phyloP scores from a whole-genome alignment of 495 filamentous ascomycete genomes.

The Aspergillus nidulans region DNA sequence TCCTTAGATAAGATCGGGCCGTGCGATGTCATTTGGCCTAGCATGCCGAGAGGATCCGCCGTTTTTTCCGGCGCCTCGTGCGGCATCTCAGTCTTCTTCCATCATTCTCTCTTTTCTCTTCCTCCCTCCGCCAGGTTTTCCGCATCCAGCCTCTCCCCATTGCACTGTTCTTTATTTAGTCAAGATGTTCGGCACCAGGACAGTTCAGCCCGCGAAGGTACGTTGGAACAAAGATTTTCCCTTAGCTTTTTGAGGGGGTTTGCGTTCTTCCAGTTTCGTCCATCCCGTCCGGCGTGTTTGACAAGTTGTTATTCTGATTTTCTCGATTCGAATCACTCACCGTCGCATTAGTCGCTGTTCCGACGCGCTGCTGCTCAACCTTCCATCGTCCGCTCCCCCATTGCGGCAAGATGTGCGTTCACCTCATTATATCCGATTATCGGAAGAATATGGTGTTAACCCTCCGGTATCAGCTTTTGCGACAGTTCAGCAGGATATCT shows the following conservation, averaged over 20 bases:
- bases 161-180: constrained; percentile 6
- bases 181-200: constrained; percentile 31
- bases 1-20: constrained; percentile 42
- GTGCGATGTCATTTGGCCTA: constrained; percentile 12
- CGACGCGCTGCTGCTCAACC: constrained; percentile 36
- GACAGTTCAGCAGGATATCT: constrained; percentile 80
- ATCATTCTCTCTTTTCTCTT: constrained; percentile 10
- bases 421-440: background rate
- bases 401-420: constrained; percentile 42
- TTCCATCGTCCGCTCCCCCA: constrained; percentile 29
- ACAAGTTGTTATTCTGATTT: constrained; percentile 1
- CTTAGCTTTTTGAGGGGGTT: background rate
- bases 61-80: constrained; percentile 37
- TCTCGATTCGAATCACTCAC: background rate
- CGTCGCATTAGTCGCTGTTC: constrained; percentile 34
- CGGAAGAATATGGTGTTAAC: constrained; percentile 15
- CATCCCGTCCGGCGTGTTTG: constrained; percentile 13
- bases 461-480: constrained; percentile 49
- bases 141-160: constrained; percentile 6
- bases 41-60: constrained; percentile 43
- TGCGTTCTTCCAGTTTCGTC: constrained; percentile 6
- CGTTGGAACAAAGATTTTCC: background rate
- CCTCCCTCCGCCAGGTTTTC: background rate
- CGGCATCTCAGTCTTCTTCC: constrained; percentile 11
- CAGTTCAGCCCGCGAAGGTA: constrained; percentile 34